Base-by-base conservation (phyloP, 257 asterid genomes). In the Petunia secreta region DNA sequence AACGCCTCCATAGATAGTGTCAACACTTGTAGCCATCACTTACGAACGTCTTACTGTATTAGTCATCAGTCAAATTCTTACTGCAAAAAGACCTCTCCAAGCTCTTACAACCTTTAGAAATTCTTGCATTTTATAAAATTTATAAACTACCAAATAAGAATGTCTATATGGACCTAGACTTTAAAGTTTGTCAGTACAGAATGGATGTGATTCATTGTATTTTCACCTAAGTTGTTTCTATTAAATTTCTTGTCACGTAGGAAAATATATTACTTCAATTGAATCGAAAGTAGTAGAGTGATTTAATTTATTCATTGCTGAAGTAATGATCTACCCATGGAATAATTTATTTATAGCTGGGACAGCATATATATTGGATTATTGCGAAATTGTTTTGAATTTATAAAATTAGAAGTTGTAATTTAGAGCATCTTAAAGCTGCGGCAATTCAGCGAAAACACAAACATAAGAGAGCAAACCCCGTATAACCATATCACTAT, bases 1-100 rank as follows among this genome's bases (percentile, higher is more conserved):
- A 73, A 36, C 13, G 77, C 77, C 62, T 10, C 77, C 78, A 50
- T 13, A 73, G 54, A 50, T 50, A 73, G 0, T 73, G 78, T 73
- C 46, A 50, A 73, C 37, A 50, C 62, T 34, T 50, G 48, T 73
- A 73, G 78, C 78, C 78, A 50, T 73, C 78, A 69, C 10, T 46
- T 69, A 46, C 8, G 41, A 69, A 46, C 8, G 34, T 69, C 41
- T 25, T 46, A n/a, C 2, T 46, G 44, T 69, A 16, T 9, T 16
- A 68, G 0, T 44, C 1, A 44, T 44, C 44, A 46, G 76, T 25
- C 76, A 69, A 69, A 16, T 46, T 69, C 10, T 46, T 69, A 69
- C 16, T 25, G 1, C 76, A 43, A 8, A 11, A n/a, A 25, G 25
- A 54, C n/a, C 75, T 13, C 41, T 41, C 8, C 4, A 38, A 67